Percentiles rank a stretch among this genome's conserved stretches.
These are phyloP conservation scores for Rubus idaeus DNA, from an alignment of 306 rosid genomes.

Conservation along the genomic window DNA sequence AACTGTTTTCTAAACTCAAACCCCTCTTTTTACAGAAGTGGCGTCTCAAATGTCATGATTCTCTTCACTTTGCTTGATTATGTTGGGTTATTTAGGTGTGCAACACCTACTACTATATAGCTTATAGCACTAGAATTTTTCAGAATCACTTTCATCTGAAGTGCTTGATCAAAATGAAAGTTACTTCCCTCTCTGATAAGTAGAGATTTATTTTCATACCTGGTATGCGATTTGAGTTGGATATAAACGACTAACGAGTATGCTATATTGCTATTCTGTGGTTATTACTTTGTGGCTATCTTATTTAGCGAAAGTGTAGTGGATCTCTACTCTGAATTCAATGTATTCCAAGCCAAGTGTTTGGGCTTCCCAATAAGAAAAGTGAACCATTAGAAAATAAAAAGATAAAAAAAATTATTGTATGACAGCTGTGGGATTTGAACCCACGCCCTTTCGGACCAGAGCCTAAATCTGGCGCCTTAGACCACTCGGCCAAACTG, in stretches of 20 bases:
- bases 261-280: background rate
- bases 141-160: background rate
- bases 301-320: too few species aligned
- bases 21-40: too few species aligned
- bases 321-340: too few species aligned
- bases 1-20: too few species aligned
- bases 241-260: background rate
- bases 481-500: constrained; percentile 15
- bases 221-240: background rate
- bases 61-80: too few species aligned
- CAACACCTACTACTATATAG: background rate
- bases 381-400: too few species aligned
- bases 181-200: background rate
- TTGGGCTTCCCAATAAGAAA: too few species aligned
- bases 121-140: background rate
- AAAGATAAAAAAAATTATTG: too few species aligned
- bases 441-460: constrained; percentile 17
- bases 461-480: constrained; percentile 15
- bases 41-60: too few species aligned
- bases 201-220: background rate
- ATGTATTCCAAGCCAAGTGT: too few species aligned
- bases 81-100: background rate
- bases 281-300: background rate
- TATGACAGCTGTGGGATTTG: constrained; percentile 8
- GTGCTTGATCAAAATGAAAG: background rate